These are phyloP conservation scores for Piper longum DNA, from an alignment of 164 flowering plant species.

Conservation along the genomic window DNA sequence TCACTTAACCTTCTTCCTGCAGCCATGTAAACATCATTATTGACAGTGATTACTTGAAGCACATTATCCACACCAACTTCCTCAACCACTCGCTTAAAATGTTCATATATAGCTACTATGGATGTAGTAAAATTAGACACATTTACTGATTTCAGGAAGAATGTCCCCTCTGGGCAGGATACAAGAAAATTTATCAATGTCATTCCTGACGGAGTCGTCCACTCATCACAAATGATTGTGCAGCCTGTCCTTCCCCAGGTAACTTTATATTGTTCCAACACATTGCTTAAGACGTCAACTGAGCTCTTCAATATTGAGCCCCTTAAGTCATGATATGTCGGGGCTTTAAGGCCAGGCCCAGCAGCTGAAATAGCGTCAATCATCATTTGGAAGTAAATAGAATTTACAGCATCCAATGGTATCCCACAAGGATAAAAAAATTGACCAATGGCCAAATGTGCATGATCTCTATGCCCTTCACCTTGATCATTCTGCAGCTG, in stretches of 20 bases:
- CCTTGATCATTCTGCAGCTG: slow-evolving; percentile 26
- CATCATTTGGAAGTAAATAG: slow-evolving; percentile 19
- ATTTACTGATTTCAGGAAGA: slow-evolving; percentile 64
- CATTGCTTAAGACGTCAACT: slow-evolving; percentile 47
- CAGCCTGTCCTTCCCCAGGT: slow-evolving; percentile 67
- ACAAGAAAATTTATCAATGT: slow-evolving; percentile 41
- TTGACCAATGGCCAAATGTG: slow-evolving; percentile 16
- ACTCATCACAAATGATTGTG: slow-evolving; percentile 63
- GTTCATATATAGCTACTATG: slow-evolving; percentile 39
- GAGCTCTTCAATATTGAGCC: slow-evolving; percentile 65
- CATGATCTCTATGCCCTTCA: slow-evolving; percentile 4
- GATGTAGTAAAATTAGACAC: slow-evolving; percentile 34
- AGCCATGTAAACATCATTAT: slow-evolving; percentile 22
- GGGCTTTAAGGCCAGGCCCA: slow-evolving; percentile 33
- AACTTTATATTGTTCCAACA: slow-evolving; percentile 24
- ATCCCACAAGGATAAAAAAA: slow-evolving; percentile 78
- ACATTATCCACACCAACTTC: slow-evolving; percentile 68
- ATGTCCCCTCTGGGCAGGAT: slow-evolving; percentile 57
- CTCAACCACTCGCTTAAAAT: slow-evolving; percentile 66
- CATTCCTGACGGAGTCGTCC: slow-evolving; percentile 29
- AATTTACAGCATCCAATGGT: slow-evolving; percentile 55
- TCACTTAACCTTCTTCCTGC: slow-evolving; percentile 30
- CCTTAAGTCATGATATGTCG: slow-evolving; percentile 58
- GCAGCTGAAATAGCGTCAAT: slow-evolving; percentile 57
- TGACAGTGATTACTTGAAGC: slow-evolving; percentile 57